Conservation (phyloP, 2,329 filamentous ascomycete genomes). For the Clonostachys chloroleuca region DNA sequence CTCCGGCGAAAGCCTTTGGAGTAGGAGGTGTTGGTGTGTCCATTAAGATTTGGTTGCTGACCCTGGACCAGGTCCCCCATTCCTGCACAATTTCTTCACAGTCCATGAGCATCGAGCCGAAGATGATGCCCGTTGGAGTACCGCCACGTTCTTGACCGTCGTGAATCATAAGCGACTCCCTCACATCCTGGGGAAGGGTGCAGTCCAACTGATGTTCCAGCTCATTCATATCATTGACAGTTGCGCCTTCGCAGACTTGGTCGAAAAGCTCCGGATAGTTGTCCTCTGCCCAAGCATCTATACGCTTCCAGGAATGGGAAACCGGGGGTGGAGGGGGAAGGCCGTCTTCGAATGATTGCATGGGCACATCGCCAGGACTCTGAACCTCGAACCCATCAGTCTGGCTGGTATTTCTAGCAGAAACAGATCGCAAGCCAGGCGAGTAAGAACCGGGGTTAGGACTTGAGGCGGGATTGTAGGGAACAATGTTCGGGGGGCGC, state of each 20-base stretch:
- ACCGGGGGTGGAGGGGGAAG: conserved; percentile 86
- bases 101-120: conserved; percentile 91
- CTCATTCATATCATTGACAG: conserved; percentile 92
- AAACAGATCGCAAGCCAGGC: conserved; percentile 79
- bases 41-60: conserved; percentile 84
- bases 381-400: conserved; percentile 66
- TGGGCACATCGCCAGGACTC: conserved; percentile 79
- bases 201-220: conserved; percentile 94
- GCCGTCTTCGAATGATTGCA: conserved; percentile 94
- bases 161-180: conserved; percentile 85
- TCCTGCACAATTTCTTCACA: conserved; percentile 98
- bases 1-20: conserved; percentile 68
- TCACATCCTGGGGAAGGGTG: conserved; percentile 86
- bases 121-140: conserved; percentile 85
- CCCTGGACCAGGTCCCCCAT: conserved; percentile 92
- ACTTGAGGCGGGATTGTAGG: conserved; percentile 36
- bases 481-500: conserved; percentile 33
- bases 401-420: conserved; percentile 61
- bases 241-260: conserved; percentile 88
- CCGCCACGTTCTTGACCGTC: conserved; percentile 97
- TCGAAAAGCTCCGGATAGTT: conserved; percentile 94
- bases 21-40: conserved; percentile 57
- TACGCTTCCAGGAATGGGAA: conserved; percentile 86
- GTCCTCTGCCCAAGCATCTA: conserved; percentile 90
- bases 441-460: conserved; percentile 76